These are phyloP conservation scores for Apiospora phragmitis DNA, from an alignment of 2,329 filamentous ascomycete genomes.

Conservation along the genomic window DNA sequence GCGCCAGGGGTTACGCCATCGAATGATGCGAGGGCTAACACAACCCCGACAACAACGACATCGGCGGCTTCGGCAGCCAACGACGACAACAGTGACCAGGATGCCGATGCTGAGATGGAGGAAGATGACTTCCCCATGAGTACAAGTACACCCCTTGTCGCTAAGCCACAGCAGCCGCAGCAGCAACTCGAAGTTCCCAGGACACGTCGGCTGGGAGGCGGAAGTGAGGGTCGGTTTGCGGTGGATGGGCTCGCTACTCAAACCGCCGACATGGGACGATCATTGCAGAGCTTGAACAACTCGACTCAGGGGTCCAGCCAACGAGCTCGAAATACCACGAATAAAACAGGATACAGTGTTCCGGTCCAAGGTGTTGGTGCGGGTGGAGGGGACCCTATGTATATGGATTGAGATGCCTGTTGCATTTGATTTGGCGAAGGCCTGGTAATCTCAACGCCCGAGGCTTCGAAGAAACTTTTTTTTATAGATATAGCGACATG, in stretches of 20 bases:
- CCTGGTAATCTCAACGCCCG: background rate
- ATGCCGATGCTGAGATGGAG: conserved; percentile 53
- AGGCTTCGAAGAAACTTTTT: background rate
- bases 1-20: background rate
- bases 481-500: background rate
- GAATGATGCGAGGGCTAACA: background rate
- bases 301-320: conserved; percentile 37
- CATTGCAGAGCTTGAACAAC: conserved; percentile 48
- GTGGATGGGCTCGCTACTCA: conserved; percentile 42
- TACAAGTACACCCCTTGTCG: conserved; percentile 41
- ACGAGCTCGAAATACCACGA: conserved; percentile 29
- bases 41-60: conserved; percentile 16
- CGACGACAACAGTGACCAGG: conserved; percentile 48
- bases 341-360: conserved; percentile 42
- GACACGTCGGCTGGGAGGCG: conserved; percentile 35
- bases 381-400: conserved; percentile 51
- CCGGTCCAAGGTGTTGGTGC: conserved; percentile 46
- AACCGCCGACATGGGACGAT: conserved; percentile 42
- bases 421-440: background rate
- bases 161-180: conserved; percentile 36
- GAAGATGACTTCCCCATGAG: conserved; percentile 56
- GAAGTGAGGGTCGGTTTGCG: conserved; percentile 40
- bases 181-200: conserved; percentile 45
- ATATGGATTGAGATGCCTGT: conserved; percentile 43
- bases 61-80: conserved; percentile 30